Evolutionary conservation across 176 grass and related monocot species (phyloP).

Genomic region (Zizania latifolia): DNA sequence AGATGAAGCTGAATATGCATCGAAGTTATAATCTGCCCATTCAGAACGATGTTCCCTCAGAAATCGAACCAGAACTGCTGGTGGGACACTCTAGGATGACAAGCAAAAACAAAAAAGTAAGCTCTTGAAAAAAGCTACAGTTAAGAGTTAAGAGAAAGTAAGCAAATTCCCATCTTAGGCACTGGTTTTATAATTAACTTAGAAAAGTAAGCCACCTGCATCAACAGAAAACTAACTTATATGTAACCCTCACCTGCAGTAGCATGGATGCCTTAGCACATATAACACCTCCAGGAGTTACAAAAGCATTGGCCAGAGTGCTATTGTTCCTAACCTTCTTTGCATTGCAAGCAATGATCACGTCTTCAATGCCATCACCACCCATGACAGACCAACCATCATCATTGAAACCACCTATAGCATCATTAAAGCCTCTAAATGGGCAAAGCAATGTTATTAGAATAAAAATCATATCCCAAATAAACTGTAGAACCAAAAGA

Average conservation of each 20-base stretch:
- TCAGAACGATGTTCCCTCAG: slow-evolving; percentile 93
- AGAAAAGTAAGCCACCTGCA: background rate
- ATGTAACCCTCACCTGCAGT: slow-evolving; percentile 61
- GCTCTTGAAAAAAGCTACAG: background rate
- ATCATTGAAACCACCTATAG: slow-evolving; percentile 94
- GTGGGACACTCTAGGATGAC: slow-evolving; percentile 73
- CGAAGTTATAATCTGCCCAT: slow-evolving; percentile 96
- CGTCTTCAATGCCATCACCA: slow-evolving; percentile 82
- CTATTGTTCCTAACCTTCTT: slow-evolving; percentile 57
- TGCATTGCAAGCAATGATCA: slow-evolving; percentile 72
- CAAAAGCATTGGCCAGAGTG: slow-evolving; percentile 51
- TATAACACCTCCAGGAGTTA: slow-evolving; percentile 67
- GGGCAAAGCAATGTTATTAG: slow-evolving; percentile 7
- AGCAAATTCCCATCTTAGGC: background rate
- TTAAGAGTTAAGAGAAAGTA: background rate
- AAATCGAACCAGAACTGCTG: slow-evolving; percentile 74
- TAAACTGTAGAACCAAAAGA: background rate
- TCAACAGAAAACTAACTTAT: slow-evolving; percentile 2
- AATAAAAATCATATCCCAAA: background rate
- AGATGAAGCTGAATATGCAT: slow-evolving; percentile 78
- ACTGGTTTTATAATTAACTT: background rate
- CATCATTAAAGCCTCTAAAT: slow-evolving; percentile 93
- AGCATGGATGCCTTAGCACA: slow-evolving; percentile 98
- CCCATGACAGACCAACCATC: slow-evolving; percentile 90
- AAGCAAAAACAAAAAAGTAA: slow-evolving; percentile 23